Base-by-base conservation (phyloP, 2,329 filamentous ascomycete species). In the Colletotrichum phormii region DNA sequence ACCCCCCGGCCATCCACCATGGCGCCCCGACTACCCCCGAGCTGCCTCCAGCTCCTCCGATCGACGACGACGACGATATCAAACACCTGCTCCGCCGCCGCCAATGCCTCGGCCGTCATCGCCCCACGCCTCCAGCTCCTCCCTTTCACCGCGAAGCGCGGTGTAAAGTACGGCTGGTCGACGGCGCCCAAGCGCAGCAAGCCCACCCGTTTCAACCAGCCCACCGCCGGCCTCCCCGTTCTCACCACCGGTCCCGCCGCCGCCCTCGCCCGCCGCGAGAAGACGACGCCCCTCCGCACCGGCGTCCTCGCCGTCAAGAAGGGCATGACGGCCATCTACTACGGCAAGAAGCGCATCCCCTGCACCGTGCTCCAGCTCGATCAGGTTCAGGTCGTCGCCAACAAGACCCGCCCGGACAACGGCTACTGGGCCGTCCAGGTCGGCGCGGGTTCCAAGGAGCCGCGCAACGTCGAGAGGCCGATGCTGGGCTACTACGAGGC, bases 401-500 rank as follows among this genome's bases (percentile, higher is more conserved):
- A 94, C 84, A 98, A 98, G 88, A 97, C 94, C 75, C 86, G 91
- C 42, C 86, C 91, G 75, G 86, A 88, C 79, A 92, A 98, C 82
- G 97, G 97, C 24, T 99, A 99, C 86, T 98, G 90, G 88, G 97
- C 96, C 18, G 95, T 98, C 15, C 95, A 98, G 84, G 85, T 99
- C 57, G 97, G 97, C 24, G 86, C 90, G 60, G 97, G 97, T 4
- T 89, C 89, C 81, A 93, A 92, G 81, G 89, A 92, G 73, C 85
- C 93, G 29, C 87, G 86, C 74, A 98, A 97, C 81, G 90, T 97
- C 54, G 92, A 92, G n/a, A 90, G 93, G 78, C 93, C 97, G 3
- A 85, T 94, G 86, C 86, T 98, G 72, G 97, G 97, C 0, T 97
- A 98, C 85, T 98, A 93, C 84, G 94, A 96, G 73, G 90, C 88